Evolutionary conservation across 73 alveolate species (phyloP), one percentile per base, ranked within the genome.

Genomic region (Loxodes magnus): DNA sequence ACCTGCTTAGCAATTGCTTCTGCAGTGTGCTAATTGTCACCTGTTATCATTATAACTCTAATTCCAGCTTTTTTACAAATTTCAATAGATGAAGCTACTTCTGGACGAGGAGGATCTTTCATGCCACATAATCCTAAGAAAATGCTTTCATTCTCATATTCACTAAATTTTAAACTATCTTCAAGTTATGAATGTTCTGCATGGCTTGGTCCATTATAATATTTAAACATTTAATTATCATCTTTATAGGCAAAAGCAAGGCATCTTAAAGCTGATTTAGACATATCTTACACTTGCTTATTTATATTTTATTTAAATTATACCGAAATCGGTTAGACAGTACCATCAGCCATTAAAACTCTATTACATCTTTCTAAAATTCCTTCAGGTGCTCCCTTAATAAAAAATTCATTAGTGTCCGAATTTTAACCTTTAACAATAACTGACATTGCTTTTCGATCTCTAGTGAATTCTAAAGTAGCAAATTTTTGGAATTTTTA

Each of bases 401-500:
- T 67, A 31, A 85, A 83, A 4, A 93, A 79, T 9, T 73, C 52
- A 77, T 88, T 84, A 52, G 73, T 83, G 14, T 66, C 93, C 43
- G 81, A 69, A 53, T 68, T 67, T 29, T 55, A 23, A 0, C 28
- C 53, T 2, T 35, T 25, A 24, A 83, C 88, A 27, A 95, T 84
- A 2, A 84, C 87, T 22, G 94, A 71, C 99, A 95, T 93, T 69
- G 89, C 76, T 82, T 95, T 93, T 69, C 99, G 83, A 55, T 93
- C 98, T 5, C 93, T 71, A 21, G 96, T 60, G 69, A 90, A 90
- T 49, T 90, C 98, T 38, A 87, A 70, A 16, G 89, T 60, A n/a
- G 95, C 96, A 5, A 53, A 44, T 59, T 71, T 74, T 12, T 42
- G 51, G 42, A 57, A 42, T 33, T 56, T 64, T 22, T 17, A 4